Evolutionary conservation across 176 grass and related monocot genomes (phyloP).

Genomic region (Triticum turgidum): DNA sequence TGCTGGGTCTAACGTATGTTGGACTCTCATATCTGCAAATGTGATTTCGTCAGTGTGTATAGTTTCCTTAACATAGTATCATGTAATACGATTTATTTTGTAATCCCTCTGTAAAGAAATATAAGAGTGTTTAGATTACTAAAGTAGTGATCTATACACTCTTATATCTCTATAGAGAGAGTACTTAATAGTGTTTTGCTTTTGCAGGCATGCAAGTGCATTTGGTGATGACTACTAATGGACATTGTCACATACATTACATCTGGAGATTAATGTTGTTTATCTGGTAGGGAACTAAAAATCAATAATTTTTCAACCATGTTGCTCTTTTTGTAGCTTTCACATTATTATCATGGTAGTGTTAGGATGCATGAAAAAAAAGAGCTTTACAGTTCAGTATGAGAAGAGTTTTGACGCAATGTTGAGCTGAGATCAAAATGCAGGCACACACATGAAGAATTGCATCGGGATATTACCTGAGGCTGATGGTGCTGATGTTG

Average conservation of each 20-base stretch:
- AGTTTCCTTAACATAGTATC: not conserved
- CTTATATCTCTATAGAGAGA: too few relatives aligned
- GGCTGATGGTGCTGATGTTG: not conserved
- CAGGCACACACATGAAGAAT: not conserved
- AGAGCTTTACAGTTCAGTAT: not conserved
- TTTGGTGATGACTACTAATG: not conserved
- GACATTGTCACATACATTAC: not conserved
- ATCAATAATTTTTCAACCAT: not conserved
- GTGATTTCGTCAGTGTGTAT: not conserved
- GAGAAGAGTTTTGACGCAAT: not conserved
- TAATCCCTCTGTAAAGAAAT: not conserved
- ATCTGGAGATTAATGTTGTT: not conserved
- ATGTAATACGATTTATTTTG: not conserved
- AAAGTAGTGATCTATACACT: too few relatives aligned
- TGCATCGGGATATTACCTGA: not conserved
- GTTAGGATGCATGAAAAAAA: not conserved
- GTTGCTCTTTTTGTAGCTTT: not conserved
- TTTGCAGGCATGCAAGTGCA: not conserved
- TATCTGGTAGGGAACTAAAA: not conserved
- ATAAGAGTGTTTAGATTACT: too few relatives aligned
- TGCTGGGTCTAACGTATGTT: not conserved
- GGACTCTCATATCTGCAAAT: not conserved
- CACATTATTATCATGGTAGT: not conserved
- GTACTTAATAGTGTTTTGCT: not conserved
- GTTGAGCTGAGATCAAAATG: not conserved